Evolutionary conservation across 768 basidiomycete species (phyloP).

Genomic region (Cytidiella melzeri): DNA sequence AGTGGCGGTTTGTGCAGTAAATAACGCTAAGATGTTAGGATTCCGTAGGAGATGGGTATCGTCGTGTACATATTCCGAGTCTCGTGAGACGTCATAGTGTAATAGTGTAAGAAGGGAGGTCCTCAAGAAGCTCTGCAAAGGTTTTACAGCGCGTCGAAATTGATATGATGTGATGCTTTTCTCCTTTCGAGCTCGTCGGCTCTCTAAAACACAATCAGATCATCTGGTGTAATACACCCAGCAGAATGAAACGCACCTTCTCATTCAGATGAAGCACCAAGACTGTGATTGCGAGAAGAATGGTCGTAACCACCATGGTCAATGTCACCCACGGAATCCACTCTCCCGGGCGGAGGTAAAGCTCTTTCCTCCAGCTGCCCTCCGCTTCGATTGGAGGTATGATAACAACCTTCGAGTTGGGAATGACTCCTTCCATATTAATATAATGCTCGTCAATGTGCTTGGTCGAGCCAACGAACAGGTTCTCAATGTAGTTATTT

Average conservation of each 20-base stretch:
- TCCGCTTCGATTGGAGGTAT: slow-evolving; percentile 59
- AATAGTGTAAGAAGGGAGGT: not conserved
- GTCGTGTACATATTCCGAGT: not conserved
- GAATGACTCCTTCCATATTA: slow-evolving; percentile 94
- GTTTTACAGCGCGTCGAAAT: slow-evolving; percentile 87
- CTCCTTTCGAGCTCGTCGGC: slow-evolving; percentile 92
- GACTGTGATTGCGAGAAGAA: slow-evolving; percentile 74
- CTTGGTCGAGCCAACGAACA: slow-evolving; percentile 90
- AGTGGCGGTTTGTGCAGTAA: slow-evolving; percentile 8
- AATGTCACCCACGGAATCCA: slow-evolving; percentile 99
- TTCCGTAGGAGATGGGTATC: slow-evolving; percentile 1
- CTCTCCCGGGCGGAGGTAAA: slow-evolving; percentile 90
- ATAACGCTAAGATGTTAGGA: not conserved
- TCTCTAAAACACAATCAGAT: slow-evolving; percentile 41
- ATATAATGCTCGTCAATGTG: slow-evolving; percentile 70
- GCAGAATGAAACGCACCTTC: slow-evolving; percentile 51
- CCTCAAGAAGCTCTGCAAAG: not conserved
- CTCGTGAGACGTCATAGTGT: not conserved
- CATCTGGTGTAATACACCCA: not conserved
- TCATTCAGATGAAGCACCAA: slow-evolving; percentile 86
- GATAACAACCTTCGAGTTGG: slow-evolving; percentile 96
- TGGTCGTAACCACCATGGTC: slow-evolving; percentile 69
- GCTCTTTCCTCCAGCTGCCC: slow-evolving; percentile 75
- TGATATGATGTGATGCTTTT: slow-evolving; percentile 89
- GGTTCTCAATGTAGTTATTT: slow-evolving; percentile 99